These are phyloP conservation scores for Rhodotorula sp. DNA, from an alignment of 1,284 basidiomycete genomes.

Conservation along the genomic window DNA sequence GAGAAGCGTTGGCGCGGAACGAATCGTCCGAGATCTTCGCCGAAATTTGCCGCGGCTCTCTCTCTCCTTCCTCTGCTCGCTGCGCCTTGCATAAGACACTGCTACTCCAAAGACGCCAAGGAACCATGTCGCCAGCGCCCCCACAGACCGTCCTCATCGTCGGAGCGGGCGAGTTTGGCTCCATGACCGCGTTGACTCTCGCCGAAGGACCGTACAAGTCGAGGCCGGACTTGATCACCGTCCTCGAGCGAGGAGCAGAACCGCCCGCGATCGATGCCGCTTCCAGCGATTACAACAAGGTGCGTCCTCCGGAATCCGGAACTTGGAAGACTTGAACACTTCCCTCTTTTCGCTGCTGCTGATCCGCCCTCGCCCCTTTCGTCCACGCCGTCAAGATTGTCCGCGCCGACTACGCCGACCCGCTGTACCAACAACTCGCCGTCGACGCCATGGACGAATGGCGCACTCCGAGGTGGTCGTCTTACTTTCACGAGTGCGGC, in stretches of 20 bases:
- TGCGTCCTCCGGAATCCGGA: neutral
- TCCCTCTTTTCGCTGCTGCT: neutral
- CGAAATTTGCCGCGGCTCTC: neutral
- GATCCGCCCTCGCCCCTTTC: neutral
- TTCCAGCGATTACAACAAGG: conserved; percentile 38
- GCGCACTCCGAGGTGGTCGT: conserved; percentile 14
- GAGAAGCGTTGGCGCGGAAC: neutral
- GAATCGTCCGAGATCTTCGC: neutral
- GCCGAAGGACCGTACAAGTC: conserved; percentile 19
- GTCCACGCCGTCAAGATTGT: conserved; percentile 15
- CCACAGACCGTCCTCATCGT: conserved; percentile 26
- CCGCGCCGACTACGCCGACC: conserved; percentile 35
- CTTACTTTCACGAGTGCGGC: conserved; percentile 22
- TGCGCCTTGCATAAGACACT: neutral
- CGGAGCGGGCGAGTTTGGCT: conserved; percentile 35
- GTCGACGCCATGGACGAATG: conserved; percentile 23
- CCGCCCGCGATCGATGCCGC: conserved; percentile 31
- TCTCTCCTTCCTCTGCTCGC: no score
- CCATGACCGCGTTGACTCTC: conserved; percentile 25
- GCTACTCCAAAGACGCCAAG: neutral
- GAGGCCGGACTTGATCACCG: conserved; percentile 23
- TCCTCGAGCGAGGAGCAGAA: conserved; percentile 27
- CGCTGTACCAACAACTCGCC: conserved; percentile 30
- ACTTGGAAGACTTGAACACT: no score
- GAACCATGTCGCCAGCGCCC: neutral